Base-by-base conservation (phyloP, 129 eudicot species). In the Saussurea involucrata region DNA sequence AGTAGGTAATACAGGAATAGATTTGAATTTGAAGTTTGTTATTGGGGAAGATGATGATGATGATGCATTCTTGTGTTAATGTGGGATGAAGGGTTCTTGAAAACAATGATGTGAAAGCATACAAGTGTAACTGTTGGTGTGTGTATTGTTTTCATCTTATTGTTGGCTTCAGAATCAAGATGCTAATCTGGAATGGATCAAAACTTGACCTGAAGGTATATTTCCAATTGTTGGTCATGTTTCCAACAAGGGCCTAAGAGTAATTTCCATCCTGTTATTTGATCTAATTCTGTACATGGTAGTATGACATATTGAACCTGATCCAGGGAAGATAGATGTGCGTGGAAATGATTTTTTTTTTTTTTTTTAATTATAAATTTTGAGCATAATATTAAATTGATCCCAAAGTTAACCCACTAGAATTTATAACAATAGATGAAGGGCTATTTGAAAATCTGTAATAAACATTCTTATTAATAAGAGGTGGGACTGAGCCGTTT, bases 1-100 rank as follows among this genome's bases (percentile, higher is more conserved):
- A 28, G 18, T 61, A 7, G 65, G 70, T 63, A 63, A 36, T 75
- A n/a, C 24, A 73, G 73, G 68, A 32, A 32, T 18, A 73, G 22
- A 73, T 32, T 28, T 57, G 17, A 32, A 31, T 67, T 76, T 66
- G 7, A 64, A 46, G n/a, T 20, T 31, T 60, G 24, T 40, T 40
- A 36, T 36, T 36, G 44, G 44, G 25, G 37, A 18, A 66, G 66
- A 65, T 21, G 21, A 10, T 44, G 73, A 71, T 27, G 28, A 17
- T n/a, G n/a, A 44, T 44, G 10, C 49, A 40, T 15, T 71, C 12
- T 17, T 69, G 42, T 28, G n/a, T n/a, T n/a, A n/a, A n/a, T 10
- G 15, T 71, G n/a, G 34, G 58, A 37, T 22, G 58, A 37, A 20
- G 68, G 46, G 32, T 31, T 73, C 18, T 58, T 12, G 69, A 46